These are phyloP conservation scores for Cladosporium sphaerospermum DNA, from an alignment of 2,329 filamentous ascomycete genomes.

Conservation along the genomic window DNA sequence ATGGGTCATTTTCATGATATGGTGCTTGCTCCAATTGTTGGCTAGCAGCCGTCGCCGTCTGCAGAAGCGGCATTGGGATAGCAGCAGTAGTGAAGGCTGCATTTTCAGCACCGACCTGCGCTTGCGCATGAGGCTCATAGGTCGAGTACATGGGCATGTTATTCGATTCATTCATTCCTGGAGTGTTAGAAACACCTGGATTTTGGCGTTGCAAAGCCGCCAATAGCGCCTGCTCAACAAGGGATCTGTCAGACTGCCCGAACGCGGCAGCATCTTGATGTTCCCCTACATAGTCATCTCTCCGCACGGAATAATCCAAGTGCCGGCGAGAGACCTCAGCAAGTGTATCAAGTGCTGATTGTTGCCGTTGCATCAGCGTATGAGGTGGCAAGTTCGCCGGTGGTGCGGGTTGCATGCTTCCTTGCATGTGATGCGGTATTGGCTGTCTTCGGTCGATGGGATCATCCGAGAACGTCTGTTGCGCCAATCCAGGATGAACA, in stretches of 20 bases:
- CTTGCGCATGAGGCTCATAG: conserved; percentile 2
- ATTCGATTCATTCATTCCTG: neutral
- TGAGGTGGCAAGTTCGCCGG: neutral
- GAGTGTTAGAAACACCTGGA: neutral
- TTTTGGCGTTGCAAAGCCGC: conserved; percentile 1
- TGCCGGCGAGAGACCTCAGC: conserved; percentile 79
- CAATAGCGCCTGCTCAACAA: conserved; percentile 1
- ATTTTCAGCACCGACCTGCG: neutral
- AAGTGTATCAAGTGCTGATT: conserved; percentile 77
- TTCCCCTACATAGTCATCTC: neutral
- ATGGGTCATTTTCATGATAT: neutral
- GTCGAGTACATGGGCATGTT: neutral
- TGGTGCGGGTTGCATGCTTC: neutral
- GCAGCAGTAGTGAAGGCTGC: neutral
- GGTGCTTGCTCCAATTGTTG: conserved; percentile 9
- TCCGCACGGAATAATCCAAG: conserved; percentile 54
- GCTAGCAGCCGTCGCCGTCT: conserved; percentile 18
- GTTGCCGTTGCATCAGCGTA: conserved; percentile 41
- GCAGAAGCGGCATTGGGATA: conserved; percentile 13
- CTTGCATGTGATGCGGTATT: neutral
- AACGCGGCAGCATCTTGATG: neutral
- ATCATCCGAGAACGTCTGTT: neutral
- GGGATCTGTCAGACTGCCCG: neutral
- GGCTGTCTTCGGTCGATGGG: neutral
- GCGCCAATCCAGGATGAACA: neutral